These are phyloP conservation scores for Naganishia liquefaciens DNA, from an alignment of 1,284 basidiomycete species.

Conservation along the genomic window DNA sequence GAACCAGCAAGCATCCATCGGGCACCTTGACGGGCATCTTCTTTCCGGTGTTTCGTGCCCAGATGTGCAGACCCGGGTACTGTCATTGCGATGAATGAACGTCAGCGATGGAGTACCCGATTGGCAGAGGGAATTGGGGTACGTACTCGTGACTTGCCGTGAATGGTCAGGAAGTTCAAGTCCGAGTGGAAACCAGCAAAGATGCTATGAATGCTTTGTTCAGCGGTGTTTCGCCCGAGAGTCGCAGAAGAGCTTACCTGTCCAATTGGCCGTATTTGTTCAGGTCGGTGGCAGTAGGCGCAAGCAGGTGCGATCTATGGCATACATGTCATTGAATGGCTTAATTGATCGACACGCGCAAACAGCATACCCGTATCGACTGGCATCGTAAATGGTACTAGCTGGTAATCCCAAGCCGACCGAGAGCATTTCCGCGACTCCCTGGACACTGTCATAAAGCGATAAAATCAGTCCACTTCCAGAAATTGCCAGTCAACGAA, in stretches of 20 bases:
- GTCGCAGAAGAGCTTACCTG: constrained; percentile 38
- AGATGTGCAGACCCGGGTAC: constrained; percentile 62
- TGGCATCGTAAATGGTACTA: constrained; percentile 70
- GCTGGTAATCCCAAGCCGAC: constrained; percentile 72
- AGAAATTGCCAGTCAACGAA: too few species aligned
- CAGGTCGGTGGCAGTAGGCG: constrained; percentile 86
- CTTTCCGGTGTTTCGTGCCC: constrained; percentile 87
- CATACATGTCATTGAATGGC: neutral
- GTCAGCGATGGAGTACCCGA: neutral
- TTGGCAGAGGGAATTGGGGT: neutral
- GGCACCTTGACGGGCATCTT: constrained; percentile 80
- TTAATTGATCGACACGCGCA: neutral
- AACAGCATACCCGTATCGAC: constrained; percentile 69
- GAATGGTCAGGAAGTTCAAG: constrained; percentile 67
- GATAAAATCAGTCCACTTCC: neutral
- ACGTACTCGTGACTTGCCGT: constrained; percentile 67
- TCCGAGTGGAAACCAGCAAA: constrained; percentile 82
- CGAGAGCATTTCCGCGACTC: constrained; percentile 77
- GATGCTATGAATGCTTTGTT: constrained; percentile 58
- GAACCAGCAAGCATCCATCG: constrained; percentile 62
- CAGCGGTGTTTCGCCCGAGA: neutral
- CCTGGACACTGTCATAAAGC: constrained; percentile 67
- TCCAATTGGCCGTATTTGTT: constrained; percentile 69
- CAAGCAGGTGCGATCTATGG: constrained; percentile 76
- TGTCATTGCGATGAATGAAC: neutral